Evolutionary conservation across 192 early-diverging fungal genomes (phyloP).

Genomic region (Coemansia sp.): DNA sequence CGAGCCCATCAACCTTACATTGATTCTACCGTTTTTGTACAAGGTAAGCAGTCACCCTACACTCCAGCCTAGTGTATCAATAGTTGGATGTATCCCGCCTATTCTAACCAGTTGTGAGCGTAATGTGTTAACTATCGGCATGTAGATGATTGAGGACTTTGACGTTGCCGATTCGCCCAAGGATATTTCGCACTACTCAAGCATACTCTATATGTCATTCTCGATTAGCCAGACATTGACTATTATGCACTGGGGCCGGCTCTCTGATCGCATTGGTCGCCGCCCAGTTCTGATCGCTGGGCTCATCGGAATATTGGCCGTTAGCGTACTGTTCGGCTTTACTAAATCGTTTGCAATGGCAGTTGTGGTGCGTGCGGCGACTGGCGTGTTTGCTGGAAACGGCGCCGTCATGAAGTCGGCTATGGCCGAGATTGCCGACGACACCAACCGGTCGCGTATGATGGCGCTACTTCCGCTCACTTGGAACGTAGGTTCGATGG

Average conservation of each 20-base stretch:
- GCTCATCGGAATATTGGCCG: constrained; percentile 68
- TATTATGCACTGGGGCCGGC: constrained; percentile 63
- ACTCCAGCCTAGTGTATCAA: neutral
- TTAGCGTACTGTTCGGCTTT: constrained; percentile 68
- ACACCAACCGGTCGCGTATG: constrained; percentile 70
- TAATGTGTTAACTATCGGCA: neutral
- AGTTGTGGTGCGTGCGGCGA: constrained; percentile 57
- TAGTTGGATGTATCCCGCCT: neutral
- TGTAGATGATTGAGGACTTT: constrained; percentile 28
- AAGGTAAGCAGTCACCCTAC: neutral
- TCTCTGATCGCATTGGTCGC: constrained; percentile 81
- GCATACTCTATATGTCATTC: constrained; percentile 54
- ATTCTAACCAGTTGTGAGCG: neutral
- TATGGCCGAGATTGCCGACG: constrained; percentile 80
- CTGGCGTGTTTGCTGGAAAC: constrained; percentile 72
- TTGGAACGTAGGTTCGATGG: constrained; percentile 62
- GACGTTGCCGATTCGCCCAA: constrained; percentile 65
- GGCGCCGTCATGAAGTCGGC: constrained; percentile 78
- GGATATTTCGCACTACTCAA: constrained; percentile 73
- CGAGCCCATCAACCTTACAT: constrained; percentile 74
- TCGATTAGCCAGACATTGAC: constrained; percentile 53
- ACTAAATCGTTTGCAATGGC: constrained; percentile 59
- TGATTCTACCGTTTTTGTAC: constrained; percentile 62
- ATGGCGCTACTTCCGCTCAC: constrained; percentile 72
- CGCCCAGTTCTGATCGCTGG: constrained; percentile 75